These are phyloP conservation scores for Panicum miliaceum DNA, from an alignment of 176 grass and related monocot genomes.

Conservation along the genomic window DNA sequence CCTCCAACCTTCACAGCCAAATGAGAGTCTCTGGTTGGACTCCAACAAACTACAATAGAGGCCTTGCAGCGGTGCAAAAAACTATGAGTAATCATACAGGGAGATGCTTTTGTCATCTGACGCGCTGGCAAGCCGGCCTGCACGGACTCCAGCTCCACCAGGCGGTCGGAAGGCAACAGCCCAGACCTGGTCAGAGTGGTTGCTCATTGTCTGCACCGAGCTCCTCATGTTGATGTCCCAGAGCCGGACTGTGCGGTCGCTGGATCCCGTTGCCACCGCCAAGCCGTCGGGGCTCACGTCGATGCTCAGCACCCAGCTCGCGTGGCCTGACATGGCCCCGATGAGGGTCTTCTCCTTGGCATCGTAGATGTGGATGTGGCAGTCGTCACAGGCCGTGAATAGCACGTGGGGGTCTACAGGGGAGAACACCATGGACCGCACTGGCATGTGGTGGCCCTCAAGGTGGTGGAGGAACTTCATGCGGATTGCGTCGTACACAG, in stretches of 20 bases:
- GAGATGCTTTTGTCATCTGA: conserved; percentile 92
- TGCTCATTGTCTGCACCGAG: conserved; percentile 89
- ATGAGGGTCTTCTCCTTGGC: conserved; percentile 81
- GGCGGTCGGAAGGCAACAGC: conserved; percentile 73
- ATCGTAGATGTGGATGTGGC: conserved; percentile 89
- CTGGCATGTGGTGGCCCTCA: conserved; percentile 85
- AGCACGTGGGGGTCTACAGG: conserved; percentile 79
- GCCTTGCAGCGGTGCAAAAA: not conserved
- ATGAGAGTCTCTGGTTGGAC: not conserved
- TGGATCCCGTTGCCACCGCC: conserved; percentile 77
- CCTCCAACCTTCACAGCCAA: conserved; percentile 17
- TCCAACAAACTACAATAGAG: conserved; percentile 12
- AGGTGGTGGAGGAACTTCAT: conserved; percentile 94
- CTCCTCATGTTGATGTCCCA: conserved; percentile 83
- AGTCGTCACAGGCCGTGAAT: conserved; percentile 80
- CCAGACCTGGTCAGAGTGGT: conserved; percentile 93
- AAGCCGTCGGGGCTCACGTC: conserved; percentile 79
- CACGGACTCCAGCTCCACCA: conserved; percentile 61
- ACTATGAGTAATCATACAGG: conserved; percentile 85
- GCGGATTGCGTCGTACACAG: conserved; percentile 65
- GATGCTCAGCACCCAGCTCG: conserved; percentile 80
- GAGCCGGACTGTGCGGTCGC: conserved; percentile 72
- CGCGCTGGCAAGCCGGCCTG: conserved; percentile 70
- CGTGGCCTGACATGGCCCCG: conserved; percentile 82
- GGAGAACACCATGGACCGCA: conserved; percentile 91